Evolutionary conservation across 2,329 filamentous ascomycete species (phyloP).

Genomic region (Stemphylium lycopersici): DNA sequence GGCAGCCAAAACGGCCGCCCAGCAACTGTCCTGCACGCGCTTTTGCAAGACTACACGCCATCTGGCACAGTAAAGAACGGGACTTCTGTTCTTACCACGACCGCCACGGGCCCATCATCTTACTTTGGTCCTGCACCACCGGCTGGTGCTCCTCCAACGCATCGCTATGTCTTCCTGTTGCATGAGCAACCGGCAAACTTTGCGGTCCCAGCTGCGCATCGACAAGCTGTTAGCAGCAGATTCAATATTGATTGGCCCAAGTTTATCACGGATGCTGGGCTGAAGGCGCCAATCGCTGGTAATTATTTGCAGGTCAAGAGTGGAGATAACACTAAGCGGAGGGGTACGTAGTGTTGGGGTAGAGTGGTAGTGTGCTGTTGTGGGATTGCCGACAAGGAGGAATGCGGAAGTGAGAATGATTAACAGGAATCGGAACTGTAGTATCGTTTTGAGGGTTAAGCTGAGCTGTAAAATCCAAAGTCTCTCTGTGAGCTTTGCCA

Average conservation of each 20-base stretch:
- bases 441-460: no score
- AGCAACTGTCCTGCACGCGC: conserved; percentile 38
- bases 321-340: conserved; percentile 29
- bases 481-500: no score
- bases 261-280: conserved; percentile 31
- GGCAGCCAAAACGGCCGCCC: conserved; percentile 14
- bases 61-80: conserved; percentile 30
- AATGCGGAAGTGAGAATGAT: no score
- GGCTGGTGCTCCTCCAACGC: conserved; percentile 35
- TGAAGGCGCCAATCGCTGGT: conserved; percentile 26
- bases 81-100: conserved; percentile 31
- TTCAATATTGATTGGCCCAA: conserved; percentile 29
- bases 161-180: conserved; percentile 41
- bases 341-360: conserved; percentile 1
- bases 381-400: no score
- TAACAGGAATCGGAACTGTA: no score
- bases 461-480: no score
- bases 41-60: conserved; percentile 36
- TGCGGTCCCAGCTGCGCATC: conserved; percentile 28
- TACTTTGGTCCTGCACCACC: conserved; percentile 43
- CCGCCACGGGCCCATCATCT: conserved; percentile 33
- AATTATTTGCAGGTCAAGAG: conserved; percentile 36
- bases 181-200: conserved; percentile 39
- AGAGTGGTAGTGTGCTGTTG: no score
- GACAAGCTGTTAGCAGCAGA: conserved; percentile 24